Percentiles rank a stretch among this genome's conserved stretches.
phyloP scores from a whole-genome alignment of 768 basidiomycete genomes.

The Hericium coralloides region DNA sequence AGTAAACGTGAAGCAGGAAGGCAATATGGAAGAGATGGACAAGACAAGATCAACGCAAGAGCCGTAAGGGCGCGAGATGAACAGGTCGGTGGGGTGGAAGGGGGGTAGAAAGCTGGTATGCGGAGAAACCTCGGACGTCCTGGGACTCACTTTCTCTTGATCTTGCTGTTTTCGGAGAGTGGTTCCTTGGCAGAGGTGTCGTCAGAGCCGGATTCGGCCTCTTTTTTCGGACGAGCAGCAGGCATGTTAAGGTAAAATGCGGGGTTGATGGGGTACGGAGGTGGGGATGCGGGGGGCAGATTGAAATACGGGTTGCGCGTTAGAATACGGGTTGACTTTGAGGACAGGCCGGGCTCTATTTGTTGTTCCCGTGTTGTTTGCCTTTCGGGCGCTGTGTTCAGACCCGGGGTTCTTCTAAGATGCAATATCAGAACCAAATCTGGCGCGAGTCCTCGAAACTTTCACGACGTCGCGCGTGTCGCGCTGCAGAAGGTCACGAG shows the following conservation, averaged over 20 bases:
- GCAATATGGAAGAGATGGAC: background rate
- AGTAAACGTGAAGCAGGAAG: background rate
- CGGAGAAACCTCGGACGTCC: conserved; percentile 53
- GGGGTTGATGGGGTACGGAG: conserved; percentile 20
- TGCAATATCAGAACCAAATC: conserved; percentile 17
- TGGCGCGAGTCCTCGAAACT: conserved; percentile 7
- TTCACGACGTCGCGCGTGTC: conserved; percentile 1
- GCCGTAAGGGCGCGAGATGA: conserved; percentile 18
- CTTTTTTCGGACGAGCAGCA: conserved; percentile 59
- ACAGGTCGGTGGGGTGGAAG: conserved; percentile 23
- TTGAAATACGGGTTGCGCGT: conserved; percentile 8
- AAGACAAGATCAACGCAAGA: conserved; percentile 6
- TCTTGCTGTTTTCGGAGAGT: conserved; percentile 59
- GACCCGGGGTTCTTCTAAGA: conserved; percentile 11
- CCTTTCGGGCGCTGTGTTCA: conserved; percentile 7
- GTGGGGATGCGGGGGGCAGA: conserved; percentile 15
- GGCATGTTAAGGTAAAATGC: conserved; percentile 39
- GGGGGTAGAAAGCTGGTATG: conserved; percentile 34
- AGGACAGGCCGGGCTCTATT: conserved; percentile 12
- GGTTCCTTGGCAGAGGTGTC: conserved; percentile 46
- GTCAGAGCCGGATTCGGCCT: conserved; percentile 54
- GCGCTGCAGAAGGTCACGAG: conserved; percentile 3
- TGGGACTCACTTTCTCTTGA: conserved; percentile 68
- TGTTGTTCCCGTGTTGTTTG: conserved; percentile 18
- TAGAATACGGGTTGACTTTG: conserved; percentile 10